A percentile compares a stretch with the other conserved stretches of the same genome.
Evolutionary conservation across 2,329 filamentous ascomycete genomes (phyloP).

Genomic region (Rhynchosporium agropyri): DNA sequence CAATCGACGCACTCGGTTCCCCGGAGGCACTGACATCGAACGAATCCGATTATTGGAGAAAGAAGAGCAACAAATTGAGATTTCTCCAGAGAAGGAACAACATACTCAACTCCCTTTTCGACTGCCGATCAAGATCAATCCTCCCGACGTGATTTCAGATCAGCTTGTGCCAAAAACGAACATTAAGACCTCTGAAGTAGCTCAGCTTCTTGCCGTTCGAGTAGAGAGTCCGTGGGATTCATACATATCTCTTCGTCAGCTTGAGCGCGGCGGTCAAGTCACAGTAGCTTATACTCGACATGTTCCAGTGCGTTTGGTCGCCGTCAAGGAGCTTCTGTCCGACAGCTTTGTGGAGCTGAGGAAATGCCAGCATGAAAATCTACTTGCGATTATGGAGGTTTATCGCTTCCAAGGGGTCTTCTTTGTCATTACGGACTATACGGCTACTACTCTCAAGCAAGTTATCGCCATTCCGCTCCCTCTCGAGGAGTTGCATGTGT

Average conservation of each 20-base stretch:
- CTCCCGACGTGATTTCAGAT: neutral
- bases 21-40: neutral
- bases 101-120: neutral
- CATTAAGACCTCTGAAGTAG: slow-evolving; percentile 6
- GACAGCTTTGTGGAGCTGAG: slow-evolving; percentile 18
- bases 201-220: neutral
- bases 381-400: slow-evolving; percentile 20
- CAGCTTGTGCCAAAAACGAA: slow-evolving; percentile 1
- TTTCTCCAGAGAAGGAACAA: slow-evolving; percentile 7
- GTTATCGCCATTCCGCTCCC: slow-evolving; percentile 22
- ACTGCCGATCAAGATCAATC: slow-evolving; percentile 7
- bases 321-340: slow-evolving; percentile 23
- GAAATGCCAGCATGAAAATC: slow-evolving; percentile 22
- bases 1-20: neutral
- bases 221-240: slow-evolving; percentile 19
- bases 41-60: neutral
- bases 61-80: neutral
- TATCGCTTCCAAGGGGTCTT: slow-evolving; percentile 23
- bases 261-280: slow-evolving; percentile 24
- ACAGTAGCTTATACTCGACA: slow-evolving; percentile 22
- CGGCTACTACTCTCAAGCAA: slow-evolving; percentile 23
- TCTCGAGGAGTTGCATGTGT: slow-evolving; percentile 24
- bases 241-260: slow-evolving; percentile 18
- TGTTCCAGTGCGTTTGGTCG: slow-evolving; percentile 19
- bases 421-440: slow-evolving; percentile 27